These are phyloP conservation scores for Candida qinlingensis DNA, from an alignment of 805 yeast species.

Conservation along the genomic window DNA sequence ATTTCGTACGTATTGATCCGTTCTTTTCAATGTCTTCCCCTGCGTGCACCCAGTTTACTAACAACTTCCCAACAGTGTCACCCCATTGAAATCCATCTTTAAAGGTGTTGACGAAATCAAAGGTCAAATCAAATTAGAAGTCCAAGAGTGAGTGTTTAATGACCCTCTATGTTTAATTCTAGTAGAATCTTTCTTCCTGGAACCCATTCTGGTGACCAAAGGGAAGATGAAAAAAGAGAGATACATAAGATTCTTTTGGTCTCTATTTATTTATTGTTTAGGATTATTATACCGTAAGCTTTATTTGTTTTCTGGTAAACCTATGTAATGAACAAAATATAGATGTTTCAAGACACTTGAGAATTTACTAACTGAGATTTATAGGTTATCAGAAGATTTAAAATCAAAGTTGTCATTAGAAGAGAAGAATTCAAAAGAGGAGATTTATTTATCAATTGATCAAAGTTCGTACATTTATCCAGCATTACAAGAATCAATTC, in stretches of 20 bases:
- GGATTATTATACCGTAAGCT: not conserved
- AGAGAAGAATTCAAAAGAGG: not conserved
- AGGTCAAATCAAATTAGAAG: conserved; percentile 51
- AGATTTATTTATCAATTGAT: conserved; percentile 29
- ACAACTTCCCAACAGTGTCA: conserved; percentile 43
- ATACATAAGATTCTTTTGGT: not conserved
- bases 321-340: not conserved
- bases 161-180: not conserved
- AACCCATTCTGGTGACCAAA: not conserved
- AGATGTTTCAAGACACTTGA: not conserved
- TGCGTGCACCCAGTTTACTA: conserved; percentile 9
- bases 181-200: not conserved
- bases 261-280: not conserved
- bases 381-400: not conserved
- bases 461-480: conserved; percentile 36
- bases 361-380: not conserved
- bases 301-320: not conserved
- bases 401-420: not conserved
- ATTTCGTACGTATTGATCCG: conserved; percentile 20
- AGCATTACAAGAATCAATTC: conserved; percentile 30
- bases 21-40: too few relatives aligned
- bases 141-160: conserved; percentile 15
- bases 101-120: conserved; percentile 40
- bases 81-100: conserved; percentile 71
- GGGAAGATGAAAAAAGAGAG: not conserved